These are phyloP conservation scores for Musa beccarii DNA, from an alignment of 176 grass and related monocot species.

Conservation along the genomic window DNA sequence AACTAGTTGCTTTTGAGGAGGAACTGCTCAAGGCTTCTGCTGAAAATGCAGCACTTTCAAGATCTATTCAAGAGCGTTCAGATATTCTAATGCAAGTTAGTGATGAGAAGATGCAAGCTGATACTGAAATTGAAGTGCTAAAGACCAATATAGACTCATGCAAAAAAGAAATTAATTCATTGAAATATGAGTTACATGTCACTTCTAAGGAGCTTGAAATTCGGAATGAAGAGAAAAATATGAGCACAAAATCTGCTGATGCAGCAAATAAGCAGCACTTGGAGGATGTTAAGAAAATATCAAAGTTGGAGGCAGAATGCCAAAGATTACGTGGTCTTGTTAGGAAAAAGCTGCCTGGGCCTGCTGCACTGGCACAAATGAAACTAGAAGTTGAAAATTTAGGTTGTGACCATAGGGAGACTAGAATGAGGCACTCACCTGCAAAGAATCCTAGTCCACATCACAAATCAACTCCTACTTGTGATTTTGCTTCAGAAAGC, in stretches of 20 bases:
- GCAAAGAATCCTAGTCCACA: constrained; percentile 52
- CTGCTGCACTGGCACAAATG: constrained; percentile 98
- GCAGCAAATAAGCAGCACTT: constrained; percentile 82
- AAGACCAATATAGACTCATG: constrained; percentile 68
- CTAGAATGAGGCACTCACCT: constrained; percentile 59
- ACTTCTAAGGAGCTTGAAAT: constrained; percentile 95
- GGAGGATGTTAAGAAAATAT: constrained; percentile 96
- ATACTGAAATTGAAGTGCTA: constrained; percentile 85
- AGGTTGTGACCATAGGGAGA: constrained; percentile 74
- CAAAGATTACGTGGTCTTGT: constrained; percentile 94
- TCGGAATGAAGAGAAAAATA: constrained; percentile 95
- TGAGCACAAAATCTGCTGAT: constrained; percentile 92
- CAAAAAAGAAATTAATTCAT: constrained; percentile 79
- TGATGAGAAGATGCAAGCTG: constrained; percentile 74
- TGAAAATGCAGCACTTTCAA: constrained; percentile 81
- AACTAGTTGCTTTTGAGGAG: constrained; percentile 70
- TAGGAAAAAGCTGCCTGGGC: constrained; percentile 91
- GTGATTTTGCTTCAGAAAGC: constrained; percentile 61
- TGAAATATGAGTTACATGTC: constrained; percentile 92
- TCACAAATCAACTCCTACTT: constrained; percentile 41
- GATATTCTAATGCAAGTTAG: constrained; percentile 75
- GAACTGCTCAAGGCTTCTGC: constrained; percentile 77
- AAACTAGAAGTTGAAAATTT: constrained; percentile 96
- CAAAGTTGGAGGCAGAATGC: constrained; percentile 93
- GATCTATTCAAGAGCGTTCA: constrained; percentile 71